These are phyloP conservation scores for Fraxinus platypoda DNA, from an alignment of 305 asterid genomes.

Conservation along the genomic window DNA sequence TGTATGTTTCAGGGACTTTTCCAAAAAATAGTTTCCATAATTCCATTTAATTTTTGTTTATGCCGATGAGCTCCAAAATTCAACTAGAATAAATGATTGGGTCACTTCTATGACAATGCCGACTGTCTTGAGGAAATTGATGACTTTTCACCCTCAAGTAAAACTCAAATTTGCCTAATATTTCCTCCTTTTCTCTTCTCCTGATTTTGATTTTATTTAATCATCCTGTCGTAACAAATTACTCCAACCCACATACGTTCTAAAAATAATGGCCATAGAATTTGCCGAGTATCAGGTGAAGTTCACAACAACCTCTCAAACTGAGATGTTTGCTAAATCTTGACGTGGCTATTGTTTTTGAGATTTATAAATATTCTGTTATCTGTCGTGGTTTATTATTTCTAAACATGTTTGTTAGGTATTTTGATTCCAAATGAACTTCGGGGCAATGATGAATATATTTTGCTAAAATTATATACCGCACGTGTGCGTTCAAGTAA, in stretches of 20 bases:
- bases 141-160: background rate
- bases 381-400: too few relatives aligned
- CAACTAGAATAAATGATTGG: background rate
- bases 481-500: too few relatives aligned
- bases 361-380: too few relatives aligned
- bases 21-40: background rate
- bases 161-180: background rate
- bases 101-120: background rate
- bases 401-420: too few relatives aligned
- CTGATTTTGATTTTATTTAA: too few relatives aligned
- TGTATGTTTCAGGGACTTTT: too few relatives aligned
- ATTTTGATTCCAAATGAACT: too few relatives aligned
- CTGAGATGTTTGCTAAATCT: too few relatives aligned
- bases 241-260: constrained; percentile 72
- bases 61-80: background rate
- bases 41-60: background rate
- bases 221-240: constrained; percentile 45
- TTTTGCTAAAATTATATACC: too few relatives aligned
- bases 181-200: background rate
- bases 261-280: constrained; percentile 76
- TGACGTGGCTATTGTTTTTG: too few relatives aligned
- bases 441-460: too few relatives aligned
- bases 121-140: background rate
- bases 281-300: constrained; percentile 86
- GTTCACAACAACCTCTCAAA: background rate